phyloP scores from a whole-genome alignment of 2,329 filamentous ascomycete species.

The Aureobasidium sp. region DNA sequence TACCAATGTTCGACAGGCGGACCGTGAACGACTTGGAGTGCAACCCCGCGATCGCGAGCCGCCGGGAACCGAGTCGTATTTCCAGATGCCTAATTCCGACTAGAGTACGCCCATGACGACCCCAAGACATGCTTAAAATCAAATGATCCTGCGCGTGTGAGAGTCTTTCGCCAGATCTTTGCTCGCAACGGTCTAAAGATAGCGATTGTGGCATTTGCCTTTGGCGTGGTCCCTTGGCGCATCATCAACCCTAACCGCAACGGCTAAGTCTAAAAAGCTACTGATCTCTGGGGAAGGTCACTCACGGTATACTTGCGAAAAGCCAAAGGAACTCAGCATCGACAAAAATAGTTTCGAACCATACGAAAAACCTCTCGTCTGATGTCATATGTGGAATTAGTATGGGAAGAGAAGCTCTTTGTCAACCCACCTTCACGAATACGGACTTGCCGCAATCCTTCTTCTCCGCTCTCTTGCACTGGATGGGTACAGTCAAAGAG shows the following conservation, averaged over 20 bases:
- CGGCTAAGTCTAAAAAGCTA: neutral
- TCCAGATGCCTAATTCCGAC: neutral
- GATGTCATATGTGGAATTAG: neutral
- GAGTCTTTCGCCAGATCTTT: neutral
- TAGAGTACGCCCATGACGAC: neutral
- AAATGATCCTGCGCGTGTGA: neutral
- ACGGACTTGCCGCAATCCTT: neutral
- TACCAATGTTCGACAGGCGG: neutral
- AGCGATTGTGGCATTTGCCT: neutral
- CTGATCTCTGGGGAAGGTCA: neutral
- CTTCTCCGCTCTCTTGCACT: conserved; percentile 7
- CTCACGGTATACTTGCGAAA: neutral
- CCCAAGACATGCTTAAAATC: neutral
- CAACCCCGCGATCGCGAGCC: neutral
- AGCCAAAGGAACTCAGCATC: neutral
- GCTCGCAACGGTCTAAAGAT: conserved; percentile 6
- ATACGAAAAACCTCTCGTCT: neutral
- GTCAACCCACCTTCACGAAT: neutral
- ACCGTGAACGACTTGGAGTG: neutral
- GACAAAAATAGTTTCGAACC: neutral
- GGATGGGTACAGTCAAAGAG: neutral
- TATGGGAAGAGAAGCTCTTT: neutral
- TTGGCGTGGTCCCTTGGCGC: neutral
- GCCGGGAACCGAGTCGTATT: neutral
- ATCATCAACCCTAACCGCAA: neutral